These are phyloP conservation scores for Jatropha podagrica DNA, from an alignment of 441 rosid genomes.

Conservation along the genomic window DNA sequence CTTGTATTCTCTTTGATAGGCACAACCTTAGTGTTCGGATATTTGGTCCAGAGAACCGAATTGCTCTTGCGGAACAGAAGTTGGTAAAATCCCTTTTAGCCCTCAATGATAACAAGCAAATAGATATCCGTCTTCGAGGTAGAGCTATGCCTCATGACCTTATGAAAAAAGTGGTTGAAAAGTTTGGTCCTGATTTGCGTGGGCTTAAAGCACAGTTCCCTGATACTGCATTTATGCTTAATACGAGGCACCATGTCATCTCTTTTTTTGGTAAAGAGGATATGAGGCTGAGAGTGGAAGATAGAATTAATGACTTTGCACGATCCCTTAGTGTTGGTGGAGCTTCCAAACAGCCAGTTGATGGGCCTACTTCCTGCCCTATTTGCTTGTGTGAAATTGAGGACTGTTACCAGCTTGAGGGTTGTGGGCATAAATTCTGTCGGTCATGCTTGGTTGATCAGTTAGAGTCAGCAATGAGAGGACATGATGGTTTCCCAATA, in stretches of 20 bases:
- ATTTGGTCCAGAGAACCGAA: slow-evolving; percentile 23
- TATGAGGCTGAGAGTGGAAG: slow-evolving; percentile 22
- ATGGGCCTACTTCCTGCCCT: slow-evolving; percentile 22
- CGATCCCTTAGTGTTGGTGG: slow-evolving; percentile 1
- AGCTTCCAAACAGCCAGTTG: not conserved
- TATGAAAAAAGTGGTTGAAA: slow-evolving; percentile 26
- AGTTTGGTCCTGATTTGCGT: slow-evolving; percentile 25
- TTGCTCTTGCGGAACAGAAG: slow-evolving; percentile 22
- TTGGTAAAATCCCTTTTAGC: slow-evolving; percentile 22
- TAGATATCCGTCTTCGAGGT: slow-evolving; percentile 27
- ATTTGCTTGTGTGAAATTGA: slow-evolving; percentile 37
- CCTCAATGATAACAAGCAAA: slow-evolving; percentile 14
- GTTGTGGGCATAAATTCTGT: slow-evolving; percentile 31
- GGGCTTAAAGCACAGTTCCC: slow-evolving; percentile 25
- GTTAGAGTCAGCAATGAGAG: slow-evolving; percentile 68
- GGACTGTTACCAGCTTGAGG: slow-evolving; percentile 31
- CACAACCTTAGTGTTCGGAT: slow-evolving; percentile 14
- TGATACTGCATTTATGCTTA: slow-evolving; percentile 19
- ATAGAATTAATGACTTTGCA: slow-evolving; percentile 21
- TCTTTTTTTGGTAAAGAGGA: slow-evolving; percentile 26
- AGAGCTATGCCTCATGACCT: slow-evolving; percentile 16
- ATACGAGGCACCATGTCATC: slow-evolving; percentile 24
- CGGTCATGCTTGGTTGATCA: slow-evolving; percentile 69
- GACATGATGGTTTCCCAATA: slow-evolving; percentile 66
- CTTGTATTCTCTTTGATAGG: slow-evolving; percentile 25